Base-by-base conservation (phyloP, 305 asterid species). In the Petunia hybrid region DNA sequence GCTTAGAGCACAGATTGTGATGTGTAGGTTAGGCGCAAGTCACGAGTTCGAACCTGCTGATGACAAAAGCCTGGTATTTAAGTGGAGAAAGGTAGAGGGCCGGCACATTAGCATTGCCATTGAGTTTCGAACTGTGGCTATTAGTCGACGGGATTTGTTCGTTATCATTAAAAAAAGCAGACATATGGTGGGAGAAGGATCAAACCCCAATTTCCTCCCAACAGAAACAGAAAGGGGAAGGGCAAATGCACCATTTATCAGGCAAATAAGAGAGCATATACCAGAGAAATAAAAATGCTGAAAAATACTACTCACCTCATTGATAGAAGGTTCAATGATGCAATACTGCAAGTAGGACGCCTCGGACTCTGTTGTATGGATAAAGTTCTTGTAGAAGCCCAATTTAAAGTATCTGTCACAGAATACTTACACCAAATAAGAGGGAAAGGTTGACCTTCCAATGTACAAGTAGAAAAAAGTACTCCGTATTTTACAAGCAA, bases 281-380 rank as follows among this genome's bases (percentile, higher is more conserved):
- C 78, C 45, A 6, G 2, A 46, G 12, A 22, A 73, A 10, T 22
- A 12, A 2, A 6, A 0, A 12, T 51, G 46, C 36, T 51, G 40
- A 48, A 48, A 73, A 48, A 73, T 22, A 51, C 51, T 67, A 84
- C 77, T 69, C 61, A 95, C 99, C 97, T 93, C 94, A 80, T 83
- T 88, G 79, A 96, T 89, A 83, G 88, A 90, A 79, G 99, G 95
- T 87, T 96, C 97, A 39, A 96, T 73, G 85, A 94, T 87, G 88
- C 94, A 96, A 82, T 86, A 94, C 87, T 96, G 98, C 80, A 93
- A 88, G 88, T 85, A 85, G 81, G 99, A 96, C 76, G 98, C 98
- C 84, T 93, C 98, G 40, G 86, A 84, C 85, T 91, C 93, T 5
- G 90, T 80, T 31, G 89, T 88, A 77, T 67, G 77, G 76, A 96